These are phyloP conservation scores for Colletotrichum sp. DNA, from an alignment of 2,329 filamentous ascomycete species.

Conservation along the genomic window DNA sequence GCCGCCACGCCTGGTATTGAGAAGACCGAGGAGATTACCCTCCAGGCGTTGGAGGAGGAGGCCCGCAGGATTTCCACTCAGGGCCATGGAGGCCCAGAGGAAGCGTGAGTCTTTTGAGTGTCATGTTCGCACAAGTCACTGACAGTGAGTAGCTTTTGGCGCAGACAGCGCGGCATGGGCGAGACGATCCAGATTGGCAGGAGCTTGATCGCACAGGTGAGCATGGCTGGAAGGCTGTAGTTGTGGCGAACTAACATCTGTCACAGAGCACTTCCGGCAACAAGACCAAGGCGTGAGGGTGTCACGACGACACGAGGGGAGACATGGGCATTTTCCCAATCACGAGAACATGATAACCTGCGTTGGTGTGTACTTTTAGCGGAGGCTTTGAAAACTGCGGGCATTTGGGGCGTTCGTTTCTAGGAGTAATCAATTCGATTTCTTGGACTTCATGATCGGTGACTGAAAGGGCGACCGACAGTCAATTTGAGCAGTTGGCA, in stretches of 20 bases:
- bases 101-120: conserved; percentile 45
- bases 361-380: not conserved
- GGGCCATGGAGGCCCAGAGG: conserved; percentile 56
- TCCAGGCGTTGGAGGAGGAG: conserved; percentile 68
- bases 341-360: not conserved
- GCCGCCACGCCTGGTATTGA: conserved; percentile 51
- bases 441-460: not conserved
- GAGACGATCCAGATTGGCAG: conserved; percentile 64
- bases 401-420: not conserved
- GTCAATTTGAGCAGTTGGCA: not conserved
- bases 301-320: not conserved
- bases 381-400: not conserved
- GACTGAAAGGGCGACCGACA: not conserved
- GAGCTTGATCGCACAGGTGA: conserved; percentile 55
- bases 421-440: not conserved
- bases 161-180: conserved; percentile 60
- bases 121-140: not conserved
- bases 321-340: not conserved
- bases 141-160: conserved; percentile 59
- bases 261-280: conserved; percentile 13
- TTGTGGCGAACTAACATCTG: not conserved
- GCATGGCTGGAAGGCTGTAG: not conserved
- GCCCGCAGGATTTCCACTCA: conserved; percentile 55
- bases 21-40: conserved; percentile 67
- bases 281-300: conserved; percentile 2